These are phyloP conservation scores for Mentha longifolia DNA, from an alignment of 257 asterid species.

Conservation along the genomic window DNA sequence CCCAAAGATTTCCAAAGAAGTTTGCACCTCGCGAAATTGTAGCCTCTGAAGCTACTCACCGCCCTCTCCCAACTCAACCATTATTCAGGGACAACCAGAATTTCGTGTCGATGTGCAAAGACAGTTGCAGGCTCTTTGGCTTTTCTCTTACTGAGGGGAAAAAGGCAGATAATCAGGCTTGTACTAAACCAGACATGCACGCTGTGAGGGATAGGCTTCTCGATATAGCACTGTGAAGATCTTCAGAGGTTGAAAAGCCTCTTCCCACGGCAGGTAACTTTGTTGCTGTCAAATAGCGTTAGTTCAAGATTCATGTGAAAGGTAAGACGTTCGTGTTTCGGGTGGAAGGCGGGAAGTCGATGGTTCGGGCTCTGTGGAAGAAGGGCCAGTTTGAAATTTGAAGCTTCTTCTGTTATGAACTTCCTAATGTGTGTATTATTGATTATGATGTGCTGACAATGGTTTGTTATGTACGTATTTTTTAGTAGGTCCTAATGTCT, in stretches of 20 bases:
- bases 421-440: constrained; percentile 29
- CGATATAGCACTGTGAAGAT: constrained; percentile 63
- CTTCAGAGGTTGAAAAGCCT: background rate
- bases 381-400: background rate
- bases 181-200: constrained; percentile 57
- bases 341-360: background rate
- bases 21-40: constrained; percentile 39
- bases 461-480: constrained; percentile 24
- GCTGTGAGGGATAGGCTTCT: constrained; percentile 74
- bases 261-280: background rate
- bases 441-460: background rate
- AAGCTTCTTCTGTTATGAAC: constrained; percentile 15
- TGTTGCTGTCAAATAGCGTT: background rate
- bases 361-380: too few species aligned
- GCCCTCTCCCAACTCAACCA: constrained; percentile 50
- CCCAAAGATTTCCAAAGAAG: constrained; percentile 41
- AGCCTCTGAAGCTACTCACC: constrained; percentile 37
- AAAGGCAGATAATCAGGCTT: constrained; percentile 39
- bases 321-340: background rate
- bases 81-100: constrained; percentile 44
- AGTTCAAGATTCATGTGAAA: constrained; percentile 7
- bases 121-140: constrained; percentile 82
- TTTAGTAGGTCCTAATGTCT: constrained; percentile 10
- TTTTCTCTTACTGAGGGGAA: constrained; percentile 78
- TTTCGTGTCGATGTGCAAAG: constrained; percentile 54